Percentiles rank a stretch among this genome's conserved stretches.
Evolutionary conservation across 108 stramenopile species (phyloP).

Genomic region (Skeletonema tropicum): DNA sequence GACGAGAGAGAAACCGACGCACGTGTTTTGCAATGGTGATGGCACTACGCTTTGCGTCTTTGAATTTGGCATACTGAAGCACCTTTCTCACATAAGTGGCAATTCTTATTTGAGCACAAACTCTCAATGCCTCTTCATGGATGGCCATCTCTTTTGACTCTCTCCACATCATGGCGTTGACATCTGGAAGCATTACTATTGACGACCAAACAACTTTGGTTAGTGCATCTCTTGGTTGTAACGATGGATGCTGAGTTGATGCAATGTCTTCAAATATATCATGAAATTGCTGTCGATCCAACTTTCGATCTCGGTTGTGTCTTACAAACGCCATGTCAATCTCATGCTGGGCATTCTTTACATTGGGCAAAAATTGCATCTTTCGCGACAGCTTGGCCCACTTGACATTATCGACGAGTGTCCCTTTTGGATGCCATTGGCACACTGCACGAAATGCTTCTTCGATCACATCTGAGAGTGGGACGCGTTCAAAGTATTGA

Average conservation of each 20-base stretch:
- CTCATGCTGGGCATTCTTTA: conserved; percentile 50
- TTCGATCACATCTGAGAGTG: conserved; percentile 36
- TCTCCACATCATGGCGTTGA: conserved; percentile 57
- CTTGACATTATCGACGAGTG: conserved; percentile 54
- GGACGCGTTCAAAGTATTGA: conserved; percentile 49
- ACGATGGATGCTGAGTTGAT: conserved; percentile 37
- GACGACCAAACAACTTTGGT: conserved; percentile 43
- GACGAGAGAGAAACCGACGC: conserved; percentile 26
- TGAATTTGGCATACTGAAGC: conserved; percentile 15
- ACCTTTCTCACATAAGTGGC: conserved; percentile 41
- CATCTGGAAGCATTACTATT: conserved; percentile 53
- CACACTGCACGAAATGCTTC: conserved; percentile 50
- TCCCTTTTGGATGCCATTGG: conserved; percentile 51
- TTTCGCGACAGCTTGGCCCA: conserved; percentile 62
- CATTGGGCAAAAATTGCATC: conserved; percentile 53
- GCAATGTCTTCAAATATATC: conserved; percentile 50
- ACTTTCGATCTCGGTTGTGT: conserved; percentile 40
- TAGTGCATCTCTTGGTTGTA: conserved; percentile 31
- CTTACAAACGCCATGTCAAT: conserved; percentile 52
- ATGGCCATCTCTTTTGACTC: conserved; percentile 63
- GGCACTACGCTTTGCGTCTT: conserved; percentile 15
- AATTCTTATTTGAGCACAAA: conserved; percentile 53
- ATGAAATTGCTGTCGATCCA: conserved; percentile 38
- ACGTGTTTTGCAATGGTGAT: conserved; percentile 25
- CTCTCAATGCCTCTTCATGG: conserved; percentile 35